Conservation (phyloP, 2,329 filamentous ascomycete genomes). For the Cladosporium oxysporum region DNA sequence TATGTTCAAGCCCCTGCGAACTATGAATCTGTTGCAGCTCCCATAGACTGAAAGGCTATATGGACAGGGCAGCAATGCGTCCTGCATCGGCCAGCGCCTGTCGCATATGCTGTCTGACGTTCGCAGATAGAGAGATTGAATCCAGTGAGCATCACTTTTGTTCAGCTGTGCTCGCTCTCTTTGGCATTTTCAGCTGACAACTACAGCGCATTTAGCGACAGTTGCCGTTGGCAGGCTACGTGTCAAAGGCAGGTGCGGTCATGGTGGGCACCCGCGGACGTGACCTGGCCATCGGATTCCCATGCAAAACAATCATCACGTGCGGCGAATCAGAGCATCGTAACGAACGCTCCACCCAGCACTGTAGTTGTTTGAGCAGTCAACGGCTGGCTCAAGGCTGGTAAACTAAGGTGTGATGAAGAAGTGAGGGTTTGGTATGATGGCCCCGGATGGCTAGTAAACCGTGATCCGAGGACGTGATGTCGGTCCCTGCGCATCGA, state of each 20-base stretch:
- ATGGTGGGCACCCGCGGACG: neutral
- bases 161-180: neutral
- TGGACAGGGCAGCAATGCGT: neutral
- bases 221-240: neutral
- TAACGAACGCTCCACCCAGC: neutral
- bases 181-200: neutral
- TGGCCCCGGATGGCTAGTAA: neutral
- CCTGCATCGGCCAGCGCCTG: neutral
- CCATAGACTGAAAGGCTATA: neutral
- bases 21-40: constrained; percentile 1
- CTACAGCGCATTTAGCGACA: neutral
- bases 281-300: neutral
- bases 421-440: neutral
- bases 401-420: neutral
- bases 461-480: neutral
- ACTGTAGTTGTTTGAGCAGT: neutral
- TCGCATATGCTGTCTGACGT: neutral
- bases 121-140: neutral
- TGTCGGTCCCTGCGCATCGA: constrained; percentile 8
- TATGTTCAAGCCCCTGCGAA: neutral
- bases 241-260: neutral
- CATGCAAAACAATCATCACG: neutral
- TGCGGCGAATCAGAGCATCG: neutral
- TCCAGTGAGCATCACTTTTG: neutral
- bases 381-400: neutral